Evolutionary conservation across 306 rosid genomes (phyloP).

Genomic region (Dryas drummondii): DNA sequence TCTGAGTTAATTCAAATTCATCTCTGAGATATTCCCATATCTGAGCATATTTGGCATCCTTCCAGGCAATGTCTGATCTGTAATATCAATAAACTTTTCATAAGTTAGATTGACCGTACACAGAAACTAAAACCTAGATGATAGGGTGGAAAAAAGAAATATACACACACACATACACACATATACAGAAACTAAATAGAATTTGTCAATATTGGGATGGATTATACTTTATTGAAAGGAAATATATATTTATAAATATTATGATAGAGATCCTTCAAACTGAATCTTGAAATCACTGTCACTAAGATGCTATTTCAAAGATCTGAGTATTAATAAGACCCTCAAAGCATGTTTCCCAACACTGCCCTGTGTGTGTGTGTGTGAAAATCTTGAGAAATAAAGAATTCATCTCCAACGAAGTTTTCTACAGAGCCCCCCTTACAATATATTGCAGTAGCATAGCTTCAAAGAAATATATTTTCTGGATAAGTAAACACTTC

Average conservation of each 20-base stretch:
- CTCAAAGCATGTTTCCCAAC: not conserved
- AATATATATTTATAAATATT: not conserved
- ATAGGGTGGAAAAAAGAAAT: not conserved
- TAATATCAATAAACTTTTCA: slow-evolving; percentile 20
- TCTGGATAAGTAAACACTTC: not conserved
- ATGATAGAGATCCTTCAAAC: not conserved
- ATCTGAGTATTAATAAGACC: not conserved
- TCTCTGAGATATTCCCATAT: slow-evolving; percentile 98
- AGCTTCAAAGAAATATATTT: not conserved
- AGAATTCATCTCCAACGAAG: not conserved
- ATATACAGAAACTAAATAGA: no score
- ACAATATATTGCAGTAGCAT: no score
- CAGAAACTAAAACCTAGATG: not conserved
- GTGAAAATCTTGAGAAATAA: no score
- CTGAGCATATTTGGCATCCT: slow-evolving; percentile 98
- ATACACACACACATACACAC: no score
- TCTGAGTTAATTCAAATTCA: slow-evolving; percentile 89
- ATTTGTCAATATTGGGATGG: no score
- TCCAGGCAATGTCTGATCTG: slow-evolving; percentile 99
- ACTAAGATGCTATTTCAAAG: not conserved
- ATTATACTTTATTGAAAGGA: not conserved
- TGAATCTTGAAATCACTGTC: not conserved
- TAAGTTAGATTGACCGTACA: not conserved
- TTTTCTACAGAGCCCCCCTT: not conserved
- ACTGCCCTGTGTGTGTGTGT: no score